Percentiles rank a stretch among this genome's conserved stretches.
Conservation (phyloP, 495 filamentous ascomycete genomes). For the Neurospora sp. region DNA sequence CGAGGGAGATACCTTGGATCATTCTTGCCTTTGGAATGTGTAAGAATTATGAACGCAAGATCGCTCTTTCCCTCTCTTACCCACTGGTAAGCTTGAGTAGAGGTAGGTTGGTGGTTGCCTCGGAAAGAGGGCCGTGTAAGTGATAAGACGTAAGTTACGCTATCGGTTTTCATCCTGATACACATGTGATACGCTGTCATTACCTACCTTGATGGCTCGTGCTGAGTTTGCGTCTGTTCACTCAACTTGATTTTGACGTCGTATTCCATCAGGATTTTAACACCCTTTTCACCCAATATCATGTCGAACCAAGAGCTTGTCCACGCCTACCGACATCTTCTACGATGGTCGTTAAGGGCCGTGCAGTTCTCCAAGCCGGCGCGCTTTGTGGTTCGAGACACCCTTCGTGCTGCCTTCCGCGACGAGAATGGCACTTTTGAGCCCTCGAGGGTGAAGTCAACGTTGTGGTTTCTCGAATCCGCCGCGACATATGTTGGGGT, state of each 20-base stretch:
- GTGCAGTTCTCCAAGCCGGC: conserved; percentile 72
- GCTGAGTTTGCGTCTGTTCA: background rate
- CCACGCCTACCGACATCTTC: conserved; percentile 71
- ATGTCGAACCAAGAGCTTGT: conserved; percentile 40
- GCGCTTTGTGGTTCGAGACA: conserved; percentile 53
- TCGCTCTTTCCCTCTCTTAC: background rate
- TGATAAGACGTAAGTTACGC: background rate
- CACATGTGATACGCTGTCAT: background rate
- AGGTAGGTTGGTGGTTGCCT: background rate
- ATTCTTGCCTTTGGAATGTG: conserved; percentile 3
- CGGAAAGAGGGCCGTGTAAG: background rate
- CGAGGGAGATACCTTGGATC: conserved; percentile 3
- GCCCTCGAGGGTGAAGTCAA: conserved; percentile 53
- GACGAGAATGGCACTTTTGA: conserved; percentile 46
- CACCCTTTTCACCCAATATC: background rate
- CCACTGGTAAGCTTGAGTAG: background rate
- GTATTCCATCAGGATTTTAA: background rate
- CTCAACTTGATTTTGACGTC: background rate
- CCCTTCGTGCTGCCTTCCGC: conserved; percentile 64
- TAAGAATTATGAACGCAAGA: background rate
- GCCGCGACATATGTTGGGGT: conserved; percentile 57
- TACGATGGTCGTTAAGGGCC: conserved; percentile 62
- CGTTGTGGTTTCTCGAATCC: conserved; percentile 62
- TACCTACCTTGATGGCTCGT: background rate
- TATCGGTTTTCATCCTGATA: background rate